phyloP scores from a whole-genome alignment of 2,329 filamentous ascomycete genomes.

The Apiospora marii region DNA sequence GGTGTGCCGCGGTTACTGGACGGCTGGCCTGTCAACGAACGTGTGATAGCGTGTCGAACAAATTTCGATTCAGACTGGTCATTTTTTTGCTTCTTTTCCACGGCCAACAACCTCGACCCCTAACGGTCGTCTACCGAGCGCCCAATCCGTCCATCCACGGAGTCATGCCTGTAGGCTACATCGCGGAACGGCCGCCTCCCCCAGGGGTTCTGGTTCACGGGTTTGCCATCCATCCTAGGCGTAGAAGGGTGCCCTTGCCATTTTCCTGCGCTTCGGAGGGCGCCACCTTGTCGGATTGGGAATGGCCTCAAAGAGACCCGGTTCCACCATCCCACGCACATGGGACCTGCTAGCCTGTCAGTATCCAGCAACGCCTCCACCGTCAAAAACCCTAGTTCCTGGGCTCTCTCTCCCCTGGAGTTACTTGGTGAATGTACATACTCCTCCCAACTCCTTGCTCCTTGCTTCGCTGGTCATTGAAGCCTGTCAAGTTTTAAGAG shows the following conservation, averaged over 20 bases:
- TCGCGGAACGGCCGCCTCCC: background rate
- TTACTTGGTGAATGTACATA: no score
- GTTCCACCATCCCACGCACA: conserved; percentile 23
- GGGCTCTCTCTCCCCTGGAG: background rate
- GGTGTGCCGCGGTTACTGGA: conserved; percentile 1
- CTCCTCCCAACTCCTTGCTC: background rate
- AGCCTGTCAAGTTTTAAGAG: background rate
- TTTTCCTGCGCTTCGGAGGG: background rate
- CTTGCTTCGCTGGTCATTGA: conserved; percentile 1
- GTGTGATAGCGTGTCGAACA: no score
- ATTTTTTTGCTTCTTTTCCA: background rate
- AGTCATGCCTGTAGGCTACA: background rate
- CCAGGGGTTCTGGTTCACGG: background rate
- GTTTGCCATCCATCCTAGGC: background rate
- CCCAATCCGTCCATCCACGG: conserved; percentile 1
- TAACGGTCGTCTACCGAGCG: background rate
- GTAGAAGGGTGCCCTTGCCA: background rate
- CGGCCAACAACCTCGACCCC: no score
- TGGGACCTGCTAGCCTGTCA: conserved; percentile 22
- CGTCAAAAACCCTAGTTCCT: background rate
- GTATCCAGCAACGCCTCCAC: conserved; percentile 14
- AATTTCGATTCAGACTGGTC: background rate
- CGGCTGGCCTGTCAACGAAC: background rate
- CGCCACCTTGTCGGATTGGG: background rate
- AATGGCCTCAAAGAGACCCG: conserved; percentile 10